These are phyloP conservation scores for Fusarium poae DNA, from an alignment of 2,329 filamentous ascomycete species.

Conservation along the genomic window DNA sequence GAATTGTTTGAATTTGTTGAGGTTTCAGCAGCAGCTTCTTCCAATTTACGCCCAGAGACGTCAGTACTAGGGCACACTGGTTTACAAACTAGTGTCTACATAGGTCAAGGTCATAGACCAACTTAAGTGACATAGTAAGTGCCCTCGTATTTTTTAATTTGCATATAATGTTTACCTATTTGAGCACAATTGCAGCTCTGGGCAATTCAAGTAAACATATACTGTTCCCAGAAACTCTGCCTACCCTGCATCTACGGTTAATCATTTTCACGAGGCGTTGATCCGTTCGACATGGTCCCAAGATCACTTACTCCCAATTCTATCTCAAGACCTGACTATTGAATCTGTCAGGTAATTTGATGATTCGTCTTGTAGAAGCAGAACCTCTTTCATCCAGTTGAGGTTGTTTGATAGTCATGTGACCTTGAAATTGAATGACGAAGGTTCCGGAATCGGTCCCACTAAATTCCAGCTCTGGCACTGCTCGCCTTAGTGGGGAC, in stretches of 20 bases:
- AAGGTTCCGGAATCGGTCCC: conserved; percentile 36
- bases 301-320: no score
- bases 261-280: neutral
- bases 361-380: neutral
- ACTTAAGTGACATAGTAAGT: no score
- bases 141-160: no score
- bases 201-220: neutral
- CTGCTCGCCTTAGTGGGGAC: conserved; percentile 36
- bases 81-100: no score
- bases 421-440: conserved; percentile 5
- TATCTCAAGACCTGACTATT: neutral
- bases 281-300: neutral
- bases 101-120: no score
- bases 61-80: no score
- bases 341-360: neutral
- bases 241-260: neutral
- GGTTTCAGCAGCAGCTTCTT: no score
- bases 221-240: neutral
- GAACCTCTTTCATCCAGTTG: neutral
- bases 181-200: no score
- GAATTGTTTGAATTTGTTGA: no score
- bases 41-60: no score
- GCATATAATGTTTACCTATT: no score
- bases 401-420: conserved; percentile 25
- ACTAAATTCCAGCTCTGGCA: conserved; percentile 43